A percentile compares a stretch with the other conserved stretches of the same genome.
phyloP scores from a whole-genome alignment of 192 early-diverging fungal species.

The Dissophora globulifera region DNA sequence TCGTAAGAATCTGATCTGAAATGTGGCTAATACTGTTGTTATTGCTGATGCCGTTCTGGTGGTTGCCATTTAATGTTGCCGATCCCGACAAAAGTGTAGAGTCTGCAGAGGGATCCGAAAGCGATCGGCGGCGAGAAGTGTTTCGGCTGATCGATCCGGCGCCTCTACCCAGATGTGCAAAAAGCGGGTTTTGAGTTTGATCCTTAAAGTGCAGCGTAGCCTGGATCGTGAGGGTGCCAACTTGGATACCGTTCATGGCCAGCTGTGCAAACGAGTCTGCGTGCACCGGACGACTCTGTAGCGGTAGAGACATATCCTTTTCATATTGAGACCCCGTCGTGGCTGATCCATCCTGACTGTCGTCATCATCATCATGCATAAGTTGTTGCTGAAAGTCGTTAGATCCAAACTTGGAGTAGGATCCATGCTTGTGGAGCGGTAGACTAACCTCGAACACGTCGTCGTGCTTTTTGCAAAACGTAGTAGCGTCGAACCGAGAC shows the following conservation, averaged over 20 bases:
- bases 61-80: conserved; percentile 7
- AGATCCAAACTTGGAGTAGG: conserved; percentile 40
- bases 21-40: background rate
- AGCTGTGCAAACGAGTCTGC: conserved; percentile 37
- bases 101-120: conserved; percentile 11
- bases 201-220: conserved; percentile 42
- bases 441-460: conserved; percentile 42
- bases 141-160: too few relatives aligned
- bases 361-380: background rate
- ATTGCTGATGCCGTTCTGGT: background rate
- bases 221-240: conserved; percentile 42
- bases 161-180: conserved; percentile 36
- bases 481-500: conserved; percentile 29
- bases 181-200: conserved; percentile 35
- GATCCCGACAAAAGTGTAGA: conserved; percentile 14
- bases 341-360: conserved; percentile 7
- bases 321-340: conserved; percentile 26
- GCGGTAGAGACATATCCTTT: conserved; percentile 15
- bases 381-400: conserved; percentile 2
- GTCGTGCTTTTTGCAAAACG: conserved; percentile 42
- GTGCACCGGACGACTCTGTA: conserved; percentile 14
- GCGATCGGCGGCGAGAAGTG: background rate
- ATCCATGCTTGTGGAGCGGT: conserved; percentile 44
- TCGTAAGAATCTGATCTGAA: background rate
- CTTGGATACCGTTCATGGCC: conserved; percentile 46